Percentiles rank a stretch among this genome's conserved stretches.
Conservation (phyloP, 768 basidiomycete genomes). For the Rhodotorula sphaerocarpa region DNA sequence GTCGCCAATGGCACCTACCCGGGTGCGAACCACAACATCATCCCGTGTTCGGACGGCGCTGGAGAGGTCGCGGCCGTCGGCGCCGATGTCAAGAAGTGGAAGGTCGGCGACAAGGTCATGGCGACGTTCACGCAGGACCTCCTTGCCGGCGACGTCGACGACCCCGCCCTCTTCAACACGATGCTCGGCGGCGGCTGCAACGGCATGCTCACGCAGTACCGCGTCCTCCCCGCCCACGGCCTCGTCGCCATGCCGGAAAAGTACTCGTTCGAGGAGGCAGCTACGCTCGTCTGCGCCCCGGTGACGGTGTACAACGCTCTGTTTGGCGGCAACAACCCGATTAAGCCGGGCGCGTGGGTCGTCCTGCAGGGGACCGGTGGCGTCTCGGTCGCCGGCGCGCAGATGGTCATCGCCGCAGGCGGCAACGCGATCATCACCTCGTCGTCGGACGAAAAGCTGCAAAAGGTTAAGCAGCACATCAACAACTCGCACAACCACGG, state of each 20-base stretch:
- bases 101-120: constrained; percentile 1
- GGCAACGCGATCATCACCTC: constrained; percentile 61
- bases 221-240: constrained; percentile 43
- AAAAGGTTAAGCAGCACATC: constrained; percentile 51
- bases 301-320: constrained; percentile 53
- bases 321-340: not conserved
- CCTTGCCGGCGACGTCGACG: not conserved
- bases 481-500: constrained; percentile 41
- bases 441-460: constrained; percentile 57
- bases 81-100: not conserved
- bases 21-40: not conserved
- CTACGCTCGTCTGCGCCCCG: constrained; percentile 58
- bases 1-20: not conserved
- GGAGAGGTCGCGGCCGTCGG: constrained; percentile 1
- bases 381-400: constrained; percentile 50
- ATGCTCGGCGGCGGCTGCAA: constrained; percentile 22
- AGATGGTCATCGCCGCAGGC: constrained; percentile 56
- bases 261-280: constrained; percentile 57
- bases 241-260: constrained; percentile 54
- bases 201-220: constrained; percentile 48
- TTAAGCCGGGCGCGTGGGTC: constrained; percentile 3
- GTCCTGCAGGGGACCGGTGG: constrained; percentile 35
- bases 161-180: not conserved
- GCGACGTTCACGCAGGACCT: not conserved
- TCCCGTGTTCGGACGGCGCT: not conserved